phyloP scores from a whole-genome alignment of 2,329 filamentous ascomycete genomes.

The Pestalotiopsis sp. region DNA sequence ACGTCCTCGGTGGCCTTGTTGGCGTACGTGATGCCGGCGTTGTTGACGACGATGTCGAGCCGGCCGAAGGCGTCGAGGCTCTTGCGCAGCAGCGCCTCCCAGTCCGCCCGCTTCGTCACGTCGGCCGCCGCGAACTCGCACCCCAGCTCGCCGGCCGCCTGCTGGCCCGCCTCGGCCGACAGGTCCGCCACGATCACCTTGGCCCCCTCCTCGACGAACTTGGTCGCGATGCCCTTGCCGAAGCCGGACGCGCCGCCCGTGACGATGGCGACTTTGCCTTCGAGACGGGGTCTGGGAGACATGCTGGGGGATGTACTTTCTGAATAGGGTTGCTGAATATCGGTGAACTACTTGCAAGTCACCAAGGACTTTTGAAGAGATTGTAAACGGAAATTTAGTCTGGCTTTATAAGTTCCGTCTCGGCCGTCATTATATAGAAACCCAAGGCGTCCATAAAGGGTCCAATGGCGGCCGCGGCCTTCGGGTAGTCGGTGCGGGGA shows the following conservation, averaged over 20 bases:
- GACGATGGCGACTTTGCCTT: constrained; percentile 45
- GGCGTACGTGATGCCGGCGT: constrained; percentile 59
- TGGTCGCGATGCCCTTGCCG: constrained; percentile 61
- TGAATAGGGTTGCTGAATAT: too few relatives aligned
- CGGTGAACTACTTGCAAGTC: too few relatives aligned
- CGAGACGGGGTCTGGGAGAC: constrained; percentile 32
- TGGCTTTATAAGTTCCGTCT: not conserved
- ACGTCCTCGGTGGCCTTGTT: constrained; percentile 68
- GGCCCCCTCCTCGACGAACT: constrained; percentile 62
- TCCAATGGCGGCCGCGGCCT: not conserved
- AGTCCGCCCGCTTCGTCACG: constrained; percentile 55
- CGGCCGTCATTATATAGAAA: not conserved
- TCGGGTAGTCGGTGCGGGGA: not conserved
- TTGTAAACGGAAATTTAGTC: too few relatives aligned
- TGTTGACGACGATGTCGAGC: constrained; percentile 63
- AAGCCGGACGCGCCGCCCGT: constrained; percentile 65
- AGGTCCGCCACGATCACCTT: constrained; percentile 66
- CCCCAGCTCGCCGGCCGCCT: constrained; percentile 47
- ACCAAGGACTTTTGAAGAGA: too few relatives aligned
- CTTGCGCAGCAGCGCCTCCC: constrained; percentile 50
- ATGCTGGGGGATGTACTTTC: constrained; percentile 8
- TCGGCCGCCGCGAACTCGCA: constrained; percentile 47
- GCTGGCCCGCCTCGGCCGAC: constrained; percentile 51
- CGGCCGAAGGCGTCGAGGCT: constrained; percentile 49
- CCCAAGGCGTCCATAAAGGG: not conserved